phyloP scores from a whole-genome alignment of 78 protist species.

The Polysphondylium violaceum region DNA sequence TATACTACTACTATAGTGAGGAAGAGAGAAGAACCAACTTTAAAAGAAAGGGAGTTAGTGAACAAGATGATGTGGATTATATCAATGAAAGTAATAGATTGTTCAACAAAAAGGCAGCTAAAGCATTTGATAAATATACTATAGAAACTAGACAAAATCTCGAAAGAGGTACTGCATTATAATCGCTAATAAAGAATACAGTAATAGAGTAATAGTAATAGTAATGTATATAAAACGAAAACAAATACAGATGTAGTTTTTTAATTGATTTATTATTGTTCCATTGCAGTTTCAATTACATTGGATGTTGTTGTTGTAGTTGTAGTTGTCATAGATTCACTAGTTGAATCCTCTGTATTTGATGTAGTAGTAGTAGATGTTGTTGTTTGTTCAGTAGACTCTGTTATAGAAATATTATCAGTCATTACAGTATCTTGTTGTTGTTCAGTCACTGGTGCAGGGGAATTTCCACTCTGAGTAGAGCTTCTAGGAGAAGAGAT shows the following conservation, averaged over 20 bases:
- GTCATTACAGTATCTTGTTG: too few relatives aligned
- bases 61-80: constrained; percentile 86
- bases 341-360: too few relatives aligned
- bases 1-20: constrained; percentile 9
- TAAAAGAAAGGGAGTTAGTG: constrained; percentile 52
- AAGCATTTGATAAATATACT: constrained; percentile 88
- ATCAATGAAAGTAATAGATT: constrained; percentile 89
- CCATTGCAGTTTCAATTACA: neutral
- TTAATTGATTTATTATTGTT: neutral
- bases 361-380: too few relatives aligned
- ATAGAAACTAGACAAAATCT: constrained; percentile 88
- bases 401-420: too few relatives aligned
- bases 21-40: constrained; percentile 18
- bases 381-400: too few relatives aligned
- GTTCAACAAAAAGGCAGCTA: constrained; percentile 81
- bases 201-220: neutral
- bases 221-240: neutral
- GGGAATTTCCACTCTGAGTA: too few relatives aligned
- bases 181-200: neutral
- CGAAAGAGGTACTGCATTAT: constrained; percentile 92
- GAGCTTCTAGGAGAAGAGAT: too few relatives aligned
- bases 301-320: neutral
- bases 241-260: neutral
- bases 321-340: neutral
- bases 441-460: too few relatives aligned